These are phyloP conservation scores for Apiotrichum veenhuisii DNA, from an alignment of 1,284 basidiomycete genomes.

Conservation along the genomic window DNA sequence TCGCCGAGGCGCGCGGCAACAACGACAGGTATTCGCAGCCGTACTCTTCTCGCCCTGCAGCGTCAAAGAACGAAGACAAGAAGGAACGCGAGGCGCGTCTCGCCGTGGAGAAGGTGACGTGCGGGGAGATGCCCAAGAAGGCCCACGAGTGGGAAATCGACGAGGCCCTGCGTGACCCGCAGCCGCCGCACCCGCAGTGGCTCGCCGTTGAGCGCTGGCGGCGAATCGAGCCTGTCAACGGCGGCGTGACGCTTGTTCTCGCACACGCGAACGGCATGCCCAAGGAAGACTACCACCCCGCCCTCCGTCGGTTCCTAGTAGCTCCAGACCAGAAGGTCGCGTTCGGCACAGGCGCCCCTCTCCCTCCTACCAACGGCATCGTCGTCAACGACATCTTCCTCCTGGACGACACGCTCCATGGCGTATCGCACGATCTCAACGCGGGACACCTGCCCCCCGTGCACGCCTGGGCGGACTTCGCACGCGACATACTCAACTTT, in stretches of 20 bases:
- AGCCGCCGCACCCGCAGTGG: conserved; percentile 49
- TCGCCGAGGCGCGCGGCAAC: not conserved
- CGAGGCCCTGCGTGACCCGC: conserved; percentile 2
- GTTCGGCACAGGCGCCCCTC: conserved; percentile 7
- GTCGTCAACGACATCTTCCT: conserved; percentile 74
- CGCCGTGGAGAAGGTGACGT: not conserved
- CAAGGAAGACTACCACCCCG: conserved; percentile 68
- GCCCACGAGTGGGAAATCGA: not conserved
- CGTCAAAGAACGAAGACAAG: not conserved
- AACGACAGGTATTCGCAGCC: not conserved
- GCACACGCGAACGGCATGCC: conserved; percentile 76
- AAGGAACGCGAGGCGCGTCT: not conserved
- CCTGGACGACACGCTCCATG: conserved; percentile 72
- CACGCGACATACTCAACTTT: conserved; percentile 47
- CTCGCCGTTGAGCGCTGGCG: conserved; percentile 23
- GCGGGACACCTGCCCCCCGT: conserved; percentile 51
- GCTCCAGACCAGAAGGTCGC: not conserved
- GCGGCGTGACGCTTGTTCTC: conserved; percentile 63
- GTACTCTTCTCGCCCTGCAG: not conserved
- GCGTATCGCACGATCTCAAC: conserved; percentile 68
- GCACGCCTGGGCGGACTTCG: conserved; percentile 40
- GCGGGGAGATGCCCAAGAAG: not conserved
- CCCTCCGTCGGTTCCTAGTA: conserved; percentile 51
- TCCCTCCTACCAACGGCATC: not conserved
- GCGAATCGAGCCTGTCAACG: conserved; percentile 3